Evolutionary conservation across 2,329 filamentous ascomycete species (phyloP).

Genomic region (Kalmusia sp.): DNA sequence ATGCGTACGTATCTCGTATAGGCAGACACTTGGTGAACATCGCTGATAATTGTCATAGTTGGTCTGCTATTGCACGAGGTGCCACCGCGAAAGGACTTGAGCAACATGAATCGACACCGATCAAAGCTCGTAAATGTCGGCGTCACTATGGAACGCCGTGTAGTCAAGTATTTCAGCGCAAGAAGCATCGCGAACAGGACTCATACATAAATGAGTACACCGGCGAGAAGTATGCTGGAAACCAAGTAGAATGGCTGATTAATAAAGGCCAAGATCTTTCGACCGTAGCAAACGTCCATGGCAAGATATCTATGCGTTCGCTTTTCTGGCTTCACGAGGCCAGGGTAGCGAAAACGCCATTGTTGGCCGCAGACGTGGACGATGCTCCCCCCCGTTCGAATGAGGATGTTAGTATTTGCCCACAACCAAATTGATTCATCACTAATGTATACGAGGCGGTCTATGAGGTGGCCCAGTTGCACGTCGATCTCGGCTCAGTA

Average conservation of each 20-base stretch:
- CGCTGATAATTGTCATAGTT: constrained; percentile 19
- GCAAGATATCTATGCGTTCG: fast-evolving
- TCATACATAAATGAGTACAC: constrained; percentile 1
- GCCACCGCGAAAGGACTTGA: constrained; percentile 33
- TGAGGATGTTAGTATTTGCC: constrained; percentile 6
- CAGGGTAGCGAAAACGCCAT: background rate
- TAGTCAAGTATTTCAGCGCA: background rate
- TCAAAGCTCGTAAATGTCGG: constrained; percentile 28
- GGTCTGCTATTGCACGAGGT: constrained; percentile 36
- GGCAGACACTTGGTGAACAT: background rate
- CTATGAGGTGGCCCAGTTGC: constrained; percentile 10
- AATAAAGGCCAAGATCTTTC: constrained; percentile 24
- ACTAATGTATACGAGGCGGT: constrained; percentile 15
- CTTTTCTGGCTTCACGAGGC: constrained; percentile 1
- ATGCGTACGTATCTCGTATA: constrained; percentile 23
- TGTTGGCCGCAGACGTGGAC: constrained; percentile 12
- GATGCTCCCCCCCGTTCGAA: constrained; percentile 3
- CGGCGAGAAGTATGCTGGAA: background rate
- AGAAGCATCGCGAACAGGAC: constrained; percentile 18
- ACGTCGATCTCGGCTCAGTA: constrained; percentile 18
- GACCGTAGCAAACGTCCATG: constrained; percentile 3
- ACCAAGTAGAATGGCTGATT: constrained; percentile 25
- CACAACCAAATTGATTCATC: background rate
- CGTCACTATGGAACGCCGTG: constrained; percentile 26
- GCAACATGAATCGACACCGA: background rate